Conservation (phyloP, 2,329 filamentous ascomycete species). For the Penicillium sp. region DNA sequence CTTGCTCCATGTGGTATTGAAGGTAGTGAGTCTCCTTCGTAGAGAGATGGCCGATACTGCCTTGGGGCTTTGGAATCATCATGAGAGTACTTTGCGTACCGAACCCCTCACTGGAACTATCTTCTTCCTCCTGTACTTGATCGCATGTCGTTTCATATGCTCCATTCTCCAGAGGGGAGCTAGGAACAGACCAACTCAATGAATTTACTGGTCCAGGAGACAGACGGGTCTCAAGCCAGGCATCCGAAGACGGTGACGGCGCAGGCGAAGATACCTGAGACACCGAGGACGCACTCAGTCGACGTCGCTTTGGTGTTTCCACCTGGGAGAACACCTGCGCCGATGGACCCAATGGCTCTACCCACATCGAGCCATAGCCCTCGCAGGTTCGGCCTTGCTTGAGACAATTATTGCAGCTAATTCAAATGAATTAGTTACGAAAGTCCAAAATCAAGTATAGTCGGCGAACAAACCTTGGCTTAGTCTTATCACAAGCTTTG, state of each 20-base stretch:
- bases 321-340: conserved; percentile 29
- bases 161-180: conserved; percentile 5
- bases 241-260: conserved; percentile 13
- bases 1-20: conserved; percentile 37
- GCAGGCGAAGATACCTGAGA: conserved; percentile 12
- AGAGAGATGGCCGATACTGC: conserved; percentile 28
- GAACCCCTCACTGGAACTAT: background rate
- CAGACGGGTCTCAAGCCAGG: conserved; percentile 9
- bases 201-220: conserved; percentile 12
- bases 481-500: conserved; percentile 39
- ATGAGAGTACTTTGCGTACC: conserved; percentile 1
- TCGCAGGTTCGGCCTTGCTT: conserved; percentile 37
- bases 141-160: background rate
- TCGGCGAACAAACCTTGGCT: conserved; percentile 30
- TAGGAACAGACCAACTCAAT: conserved; percentile 4
- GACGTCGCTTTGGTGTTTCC: conserved; percentile 21
- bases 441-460: background rate
- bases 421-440: background rate
- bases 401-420: conserved; percentile 30
- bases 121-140: background rate
- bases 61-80: conserved; percentile 16
- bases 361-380: conserved; percentile 40
- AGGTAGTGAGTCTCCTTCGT: conserved; percentile 35
- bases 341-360: conserved; percentile 33
- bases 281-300: conserved; percentile 19